Percentiles rank a stretch among this genome's conserved stretches.
These are phyloP conservation scores for Rosa chinensis DNA, from an alignment of 306 rosid species.

Conservation along the genomic window DNA sequence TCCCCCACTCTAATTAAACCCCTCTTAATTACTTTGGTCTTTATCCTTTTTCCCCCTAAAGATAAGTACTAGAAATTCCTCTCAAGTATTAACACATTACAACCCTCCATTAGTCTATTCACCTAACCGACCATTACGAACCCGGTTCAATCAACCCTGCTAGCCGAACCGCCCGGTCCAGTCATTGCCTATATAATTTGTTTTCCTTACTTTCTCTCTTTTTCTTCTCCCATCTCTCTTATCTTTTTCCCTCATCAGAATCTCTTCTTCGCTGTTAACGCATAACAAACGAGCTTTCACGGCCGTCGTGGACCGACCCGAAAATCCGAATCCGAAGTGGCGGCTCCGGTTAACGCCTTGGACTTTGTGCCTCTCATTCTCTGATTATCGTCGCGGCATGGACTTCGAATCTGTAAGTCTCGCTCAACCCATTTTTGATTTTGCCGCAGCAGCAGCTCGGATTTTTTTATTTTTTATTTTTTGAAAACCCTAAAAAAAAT, in stretches of 20 bases:
- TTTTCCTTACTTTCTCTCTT: conserved; percentile 23
- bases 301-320: conserved; percentile 40
- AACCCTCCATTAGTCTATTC: conserved; percentile 5
- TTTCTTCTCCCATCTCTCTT: conserved; percentile 36
- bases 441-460: conserved; percentile 18
- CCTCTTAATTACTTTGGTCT: not conserved
- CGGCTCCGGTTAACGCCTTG: conserved; percentile 36
- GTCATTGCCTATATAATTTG: conserved; percentile 28
- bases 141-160: not conserved
- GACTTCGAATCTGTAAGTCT: conserved; percentile 50
- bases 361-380: conserved; percentile 16
- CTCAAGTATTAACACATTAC: not conserved
- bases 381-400: not conserved
- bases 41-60: not conserved
- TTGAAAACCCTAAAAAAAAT: conserved; percentile 19
- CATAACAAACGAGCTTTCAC: conserved; percentile 31
- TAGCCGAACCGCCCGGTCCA: conserved; percentile 24
- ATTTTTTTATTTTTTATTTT: not conserved
- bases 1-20: not conserved
- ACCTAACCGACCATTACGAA: not conserved
- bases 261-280: conserved; percentile 26
- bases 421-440: conserved; percentile 30
- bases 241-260: conserved; percentile 45
- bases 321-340: conserved; percentile 33
- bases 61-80: too few relatives aligned